Conservation (phyloP, 768 basidiomycete genomes). For the Lentinula boryana region DNA sequence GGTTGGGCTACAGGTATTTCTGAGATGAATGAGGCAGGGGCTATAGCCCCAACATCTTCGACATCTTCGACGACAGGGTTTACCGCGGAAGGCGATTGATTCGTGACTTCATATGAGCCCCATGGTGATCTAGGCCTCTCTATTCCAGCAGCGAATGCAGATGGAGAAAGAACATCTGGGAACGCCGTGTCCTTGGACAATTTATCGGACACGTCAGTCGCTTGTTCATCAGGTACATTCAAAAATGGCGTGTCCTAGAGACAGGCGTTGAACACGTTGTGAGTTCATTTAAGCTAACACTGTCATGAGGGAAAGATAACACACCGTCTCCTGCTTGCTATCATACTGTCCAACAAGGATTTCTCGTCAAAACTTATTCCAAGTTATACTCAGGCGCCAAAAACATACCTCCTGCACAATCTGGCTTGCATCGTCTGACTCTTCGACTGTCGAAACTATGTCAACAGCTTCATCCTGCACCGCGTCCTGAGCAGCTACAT, state of each 20-base stretch:
- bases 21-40: not conserved
- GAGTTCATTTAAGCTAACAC: not conserved
- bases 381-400: not conserved
- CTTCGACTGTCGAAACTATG: not conserved
- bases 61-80: not conserved
- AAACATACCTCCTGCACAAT: not conserved
- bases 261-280: conserved; percentile 4
- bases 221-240: not conserved
- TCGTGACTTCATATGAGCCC: conserved; percentile 11
- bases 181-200: not conserved
- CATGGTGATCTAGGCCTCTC: conserved; percentile 21
- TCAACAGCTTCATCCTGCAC: not conserved
- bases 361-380: not conserved
- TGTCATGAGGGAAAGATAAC: not conserved
- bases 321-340: not conserved
- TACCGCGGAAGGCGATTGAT: not conserved
- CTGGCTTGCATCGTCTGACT: not conserved
- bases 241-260: not conserved
- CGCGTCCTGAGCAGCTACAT: not conserved
- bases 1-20: not conserved
- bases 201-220: not conserved
- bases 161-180: not conserved
- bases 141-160: not conserved
- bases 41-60: not conserved
- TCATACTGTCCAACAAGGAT: not conserved